Evolutionary conservation across 495 filamentous ascomycete species (phyloP).

Genomic region (Friedmanniomyces endolithicus): DNA sequence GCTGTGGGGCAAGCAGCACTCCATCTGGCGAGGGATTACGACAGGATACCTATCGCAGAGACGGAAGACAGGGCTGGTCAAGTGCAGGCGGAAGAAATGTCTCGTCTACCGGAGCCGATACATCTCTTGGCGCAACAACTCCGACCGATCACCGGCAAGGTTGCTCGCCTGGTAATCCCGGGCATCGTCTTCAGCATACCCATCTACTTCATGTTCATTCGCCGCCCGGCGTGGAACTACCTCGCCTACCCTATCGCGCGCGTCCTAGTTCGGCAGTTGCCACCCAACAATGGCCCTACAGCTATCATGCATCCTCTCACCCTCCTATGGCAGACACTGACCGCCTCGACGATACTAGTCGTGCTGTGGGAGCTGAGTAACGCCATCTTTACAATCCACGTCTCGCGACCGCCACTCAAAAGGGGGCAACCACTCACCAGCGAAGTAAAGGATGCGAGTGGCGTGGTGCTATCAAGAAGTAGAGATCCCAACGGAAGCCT

Average conservation of each 20-base stretch:
- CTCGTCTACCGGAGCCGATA: not conserved
- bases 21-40: slow-evolving; percentile 66
- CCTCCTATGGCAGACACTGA: slow-evolving; percentile 47
- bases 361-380: slow-evolving; percentile 65
- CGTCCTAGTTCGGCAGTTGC: slow-evolving; percentile 56
- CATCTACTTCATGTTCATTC: slow-evolving; percentile 53
- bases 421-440: slow-evolving; percentile 68
- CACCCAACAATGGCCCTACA: slow-evolving; percentile 46
- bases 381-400: slow-evolving; percentile 60
- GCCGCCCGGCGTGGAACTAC: slow-evolving; percentile 51
- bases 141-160: not conserved
- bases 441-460: slow-evolving; percentile 79
- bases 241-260: slow-evolving; percentile 52
- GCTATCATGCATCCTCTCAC: slow-evolving; percentile 14
- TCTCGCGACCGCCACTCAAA: slow-evolving; percentile 71
- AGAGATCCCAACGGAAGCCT: slow-evolving; percentile 88
- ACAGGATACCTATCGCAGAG: slow-evolving; percentile 50
- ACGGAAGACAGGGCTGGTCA: slow-evolving; percentile 22
- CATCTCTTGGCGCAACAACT: not conserved
- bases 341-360: slow-evolving; percentile 53
- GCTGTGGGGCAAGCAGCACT: slow-evolving; percentile 53
- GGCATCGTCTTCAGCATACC: slow-evolving; percentile 27
- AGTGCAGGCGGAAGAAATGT: not conserved
- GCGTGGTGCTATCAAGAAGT: slow-evolving; percentile 68
- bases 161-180: not conserved